Conservation (phyloP, 2,329 filamentous ascomycete genomes). For the Neofusicoccum laricinum region DNA sequence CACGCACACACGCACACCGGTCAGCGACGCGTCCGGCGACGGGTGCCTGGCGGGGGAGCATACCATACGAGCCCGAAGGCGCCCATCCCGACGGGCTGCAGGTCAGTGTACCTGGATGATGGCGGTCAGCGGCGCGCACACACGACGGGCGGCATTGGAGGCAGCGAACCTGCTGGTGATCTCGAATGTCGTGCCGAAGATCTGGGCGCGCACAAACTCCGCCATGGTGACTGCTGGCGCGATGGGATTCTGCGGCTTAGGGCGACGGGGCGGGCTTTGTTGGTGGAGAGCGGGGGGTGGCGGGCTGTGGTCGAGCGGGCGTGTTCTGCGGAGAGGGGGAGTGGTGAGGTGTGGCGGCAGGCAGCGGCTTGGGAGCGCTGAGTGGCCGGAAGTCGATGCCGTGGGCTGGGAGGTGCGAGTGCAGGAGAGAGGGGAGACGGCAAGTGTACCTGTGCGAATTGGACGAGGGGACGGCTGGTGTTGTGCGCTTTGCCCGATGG, state of each 20-base stretch:
- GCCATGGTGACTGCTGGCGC: constrained; percentile 67
- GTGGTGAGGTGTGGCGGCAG: constrained; percentile 10
- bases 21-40: constrained; percentile 15
- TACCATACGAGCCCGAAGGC: constrained; percentile 98
- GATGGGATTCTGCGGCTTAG: not conserved
- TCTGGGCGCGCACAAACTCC: constrained; percentile 98
- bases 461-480: constrained; percentile 12
- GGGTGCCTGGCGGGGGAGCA: constrained; percentile 14
- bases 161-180: constrained; percentile 85
- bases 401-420: not conserved
- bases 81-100: constrained; percentile 98
- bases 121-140: constrained; percentile 21
- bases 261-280: constrained; percentile 1
- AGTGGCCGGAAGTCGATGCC: not conserved
- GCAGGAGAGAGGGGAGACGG: not conserved
- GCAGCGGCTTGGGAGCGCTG: constrained; percentile 10
- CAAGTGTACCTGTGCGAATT: constrained; percentile 7
- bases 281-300: not conserved
- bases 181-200: constrained; percentile 99
- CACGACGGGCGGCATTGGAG: constrained; percentile 20
- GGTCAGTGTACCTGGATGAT: constrained; percentile 78
- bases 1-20: constrained; percentile 6
- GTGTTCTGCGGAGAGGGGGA: not conserved
- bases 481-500: constrained; percentile 5
- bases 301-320: not conserved